These are phyloP conservation scores for Trametes sanguinea DNA, from an alignment of 768 basidiomycete species.

Conservation along the genomic window DNA sequence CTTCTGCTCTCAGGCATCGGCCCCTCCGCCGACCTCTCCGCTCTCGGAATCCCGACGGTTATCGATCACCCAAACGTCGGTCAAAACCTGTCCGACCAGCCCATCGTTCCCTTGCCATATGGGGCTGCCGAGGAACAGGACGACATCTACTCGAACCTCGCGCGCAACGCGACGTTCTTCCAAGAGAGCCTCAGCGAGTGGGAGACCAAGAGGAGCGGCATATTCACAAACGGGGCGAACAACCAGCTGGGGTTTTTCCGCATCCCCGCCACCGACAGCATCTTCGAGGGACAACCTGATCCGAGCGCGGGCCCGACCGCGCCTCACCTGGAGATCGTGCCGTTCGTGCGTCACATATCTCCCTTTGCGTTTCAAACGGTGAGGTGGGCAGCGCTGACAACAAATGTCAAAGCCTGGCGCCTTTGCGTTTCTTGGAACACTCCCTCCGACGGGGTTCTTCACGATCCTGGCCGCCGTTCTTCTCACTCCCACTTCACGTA, in stretches of 20 bases:
- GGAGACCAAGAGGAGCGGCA: slow-evolving; percentile 16
- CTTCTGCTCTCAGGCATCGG: slow-evolving; percentile 36
- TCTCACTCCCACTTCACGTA: slow-evolving; percentile 29
- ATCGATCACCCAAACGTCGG: slow-evolving; percentile 33
- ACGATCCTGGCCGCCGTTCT: slow-evolving; percentile 19
- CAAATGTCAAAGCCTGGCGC: neutral
- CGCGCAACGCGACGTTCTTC: slow-evolving; percentile 17
- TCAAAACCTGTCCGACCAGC: slow-evolving; percentile 33
- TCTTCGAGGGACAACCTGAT: slow-evolving; percentile 6
- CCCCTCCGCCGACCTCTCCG: slow-evolving; percentile 18
- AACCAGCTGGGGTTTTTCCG: slow-evolving; percentile 19
- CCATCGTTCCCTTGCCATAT: slow-evolving; percentile 3
- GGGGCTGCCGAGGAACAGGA: slow-evolving; percentile 11
- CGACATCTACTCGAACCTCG: neutral
- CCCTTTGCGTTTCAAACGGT: too few species aligned
- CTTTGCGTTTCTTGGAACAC: neutral
- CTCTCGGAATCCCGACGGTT: slow-evolving; percentile 24
- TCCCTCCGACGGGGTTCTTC: slow-evolving; percentile 22
- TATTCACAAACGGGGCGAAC: neutral
- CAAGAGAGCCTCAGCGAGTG: slow-evolving; percentile 15
- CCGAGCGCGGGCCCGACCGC: slow-evolving; percentile 20
- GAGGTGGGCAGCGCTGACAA: neutral
- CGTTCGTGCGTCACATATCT: slow-evolving; percentile 3
- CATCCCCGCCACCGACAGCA: slow-evolving; percentile 3
- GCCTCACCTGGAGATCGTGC: slow-evolving; percentile 17